Percentiles rank a stretch among this genome's conserved stretches.
Conservation (phyloP, 257 asterid species). For the Gynochthodes officinalis region DNA sequence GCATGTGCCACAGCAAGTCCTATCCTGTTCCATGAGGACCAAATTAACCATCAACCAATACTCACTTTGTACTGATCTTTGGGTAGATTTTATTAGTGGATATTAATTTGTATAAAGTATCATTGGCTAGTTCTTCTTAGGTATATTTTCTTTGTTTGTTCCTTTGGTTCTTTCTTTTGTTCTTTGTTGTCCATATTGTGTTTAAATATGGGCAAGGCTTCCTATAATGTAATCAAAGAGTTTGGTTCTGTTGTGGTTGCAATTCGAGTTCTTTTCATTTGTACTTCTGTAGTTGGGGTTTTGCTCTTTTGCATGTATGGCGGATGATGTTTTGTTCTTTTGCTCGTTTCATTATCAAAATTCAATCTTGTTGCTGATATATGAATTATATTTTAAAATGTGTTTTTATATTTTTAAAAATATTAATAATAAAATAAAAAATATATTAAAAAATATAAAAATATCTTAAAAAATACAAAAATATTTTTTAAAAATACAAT, state of each 20-base stretch:
- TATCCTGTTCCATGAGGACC: conserved; percentile 65
- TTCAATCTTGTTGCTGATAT: no score
- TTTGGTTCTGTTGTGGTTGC: background rate
- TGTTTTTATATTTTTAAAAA: no score
- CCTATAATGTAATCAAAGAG: background rate
- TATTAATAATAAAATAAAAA: no score
- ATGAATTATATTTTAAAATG: no score
- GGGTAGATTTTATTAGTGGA: background rate
- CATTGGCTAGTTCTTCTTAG: background rate
- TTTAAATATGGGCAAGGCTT: background rate
- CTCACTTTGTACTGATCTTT: no score
- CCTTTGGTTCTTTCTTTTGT: background rate
- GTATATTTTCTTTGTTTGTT: background rate
- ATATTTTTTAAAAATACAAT: no score
- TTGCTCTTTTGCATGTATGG: background rate
- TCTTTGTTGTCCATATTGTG: no score
- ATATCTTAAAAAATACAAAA: no score
- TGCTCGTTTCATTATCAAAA: no score
- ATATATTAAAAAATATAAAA: no score
- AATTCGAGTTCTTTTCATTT: background rate
- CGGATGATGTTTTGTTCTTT: no score
- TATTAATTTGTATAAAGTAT: background rate
- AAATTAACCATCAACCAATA: no score
- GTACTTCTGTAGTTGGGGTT: background rate
- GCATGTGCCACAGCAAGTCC: conserved; percentile 88